phyloP scores from a whole-genome alignment of 441 rosid genomes.

The Aleurites moluccanus region DNA sequence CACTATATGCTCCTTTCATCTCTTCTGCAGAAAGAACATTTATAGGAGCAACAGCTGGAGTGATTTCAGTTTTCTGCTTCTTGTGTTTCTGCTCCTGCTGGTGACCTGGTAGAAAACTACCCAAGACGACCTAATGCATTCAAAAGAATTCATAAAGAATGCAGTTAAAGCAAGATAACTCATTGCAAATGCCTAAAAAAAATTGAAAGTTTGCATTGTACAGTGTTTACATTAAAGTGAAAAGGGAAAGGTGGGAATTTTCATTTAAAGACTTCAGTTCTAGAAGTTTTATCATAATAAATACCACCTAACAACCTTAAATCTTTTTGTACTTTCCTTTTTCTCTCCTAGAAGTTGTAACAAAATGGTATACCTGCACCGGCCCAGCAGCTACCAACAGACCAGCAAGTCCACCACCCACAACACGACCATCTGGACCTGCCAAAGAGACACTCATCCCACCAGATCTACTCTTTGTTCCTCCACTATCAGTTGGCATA shows the following conservation, averaged over 20 bases:
- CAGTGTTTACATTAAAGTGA: not conserved
- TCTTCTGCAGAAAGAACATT: slow-evolving; percentile 39
- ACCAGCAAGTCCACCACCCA: slow-evolving; percentile 98
- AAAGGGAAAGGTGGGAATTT: not conserved
- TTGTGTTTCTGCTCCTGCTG: slow-evolving; percentile 77
- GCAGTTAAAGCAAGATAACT: not conserved
- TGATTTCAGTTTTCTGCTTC: slow-evolving; percentile 52
- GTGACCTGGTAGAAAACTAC: slow-evolving; percentile 85
- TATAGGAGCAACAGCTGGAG: slow-evolving; percentile 32
- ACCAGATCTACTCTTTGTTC: slow-evolving; percentile 81
- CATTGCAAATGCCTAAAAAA: not conserved
- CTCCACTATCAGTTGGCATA: slow-evolving; percentile 71
- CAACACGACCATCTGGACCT: slow-evolving; percentile 87
- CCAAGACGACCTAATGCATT: slow-evolving; percentile 71
- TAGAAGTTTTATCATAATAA: not conserved
- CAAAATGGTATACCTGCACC: slow-evolving; percentile 65
- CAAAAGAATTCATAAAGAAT: slow-evolving; percentile 20
- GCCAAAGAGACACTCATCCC: slow-evolving; percentile 97
- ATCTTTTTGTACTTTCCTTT: not conserved
- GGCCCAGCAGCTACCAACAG: slow-evolving; percentile 88
- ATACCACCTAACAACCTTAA: not conserved
- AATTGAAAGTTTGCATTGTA: not conserved
- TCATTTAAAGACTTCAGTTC: not conserved
- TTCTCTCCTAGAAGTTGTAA: not conserved
- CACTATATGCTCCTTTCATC: slow-evolving; percentile 39